Percentiles rank a stretch among this genome's conserved stretches.
Conservation (phyloP, 345 rosid genomes). For the Lepidium didymum region DNA sequence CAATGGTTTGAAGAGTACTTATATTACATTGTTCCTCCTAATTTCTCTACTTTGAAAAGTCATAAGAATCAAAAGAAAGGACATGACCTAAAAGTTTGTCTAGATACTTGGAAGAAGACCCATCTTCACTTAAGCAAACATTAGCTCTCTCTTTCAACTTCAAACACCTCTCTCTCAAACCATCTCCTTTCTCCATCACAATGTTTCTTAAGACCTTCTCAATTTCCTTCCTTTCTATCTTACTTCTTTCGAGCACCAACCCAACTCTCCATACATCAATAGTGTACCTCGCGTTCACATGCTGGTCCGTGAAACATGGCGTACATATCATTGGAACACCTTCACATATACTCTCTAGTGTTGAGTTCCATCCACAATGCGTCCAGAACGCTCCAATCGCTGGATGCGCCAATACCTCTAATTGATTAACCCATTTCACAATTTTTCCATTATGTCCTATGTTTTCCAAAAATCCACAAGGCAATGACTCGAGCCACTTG, state of each 20-base stretch:
- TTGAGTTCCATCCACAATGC: constrained; percentile 70
- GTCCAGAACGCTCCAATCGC: constrained; percentile 60
- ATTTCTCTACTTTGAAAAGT: neutral
- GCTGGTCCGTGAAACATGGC: constrained; percentile 59
- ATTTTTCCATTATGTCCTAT: constrained; percentile 37
- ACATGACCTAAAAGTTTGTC: constrained; percentile 34
- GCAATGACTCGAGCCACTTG: constrained; percentile 35
- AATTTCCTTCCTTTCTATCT: constrained; percentile 33
- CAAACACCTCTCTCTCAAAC: constrained; percentile 28
- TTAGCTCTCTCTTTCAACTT: constrained; percentile 32
- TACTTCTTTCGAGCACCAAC: constrained; percentile 27
- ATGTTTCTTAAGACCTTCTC: constrained; percentile 32
- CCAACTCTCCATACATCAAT: constrained; percentile 56
- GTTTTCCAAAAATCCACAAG: constrained; percentile 37
- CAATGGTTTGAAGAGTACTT: neutral
- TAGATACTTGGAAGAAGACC: constrained; percentile 33
- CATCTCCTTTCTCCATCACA: constrained; percentile 33
- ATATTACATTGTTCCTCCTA: neutral
- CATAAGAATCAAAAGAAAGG: constrained; percentile 16
- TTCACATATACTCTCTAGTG: constrained; percentile 51
- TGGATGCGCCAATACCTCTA: constrained; percentile 46
- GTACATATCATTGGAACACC: constrained; percentile 78
- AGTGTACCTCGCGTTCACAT: constrained; percentile 40
- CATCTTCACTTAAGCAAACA: constrained; percentile 29
- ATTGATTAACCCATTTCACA: constrained; percentile 69